Percentiles rank a stretch among this genome's conserved stretches.
phyloP scores from a whole-genome alignment of 176 grass and related monocot species.

The Oryza australiensis region DNA sequence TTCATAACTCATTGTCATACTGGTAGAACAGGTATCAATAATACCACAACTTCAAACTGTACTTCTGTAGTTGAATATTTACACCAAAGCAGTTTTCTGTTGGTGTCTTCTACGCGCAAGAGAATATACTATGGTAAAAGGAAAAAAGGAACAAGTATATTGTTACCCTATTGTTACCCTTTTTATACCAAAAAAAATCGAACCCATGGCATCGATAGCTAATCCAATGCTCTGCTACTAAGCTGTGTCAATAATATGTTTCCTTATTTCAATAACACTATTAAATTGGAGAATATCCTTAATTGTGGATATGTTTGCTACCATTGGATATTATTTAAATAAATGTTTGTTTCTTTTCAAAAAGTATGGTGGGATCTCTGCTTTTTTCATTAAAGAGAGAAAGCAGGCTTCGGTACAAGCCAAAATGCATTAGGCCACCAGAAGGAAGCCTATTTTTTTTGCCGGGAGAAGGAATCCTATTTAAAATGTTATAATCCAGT shows the following conservation, averaged over 20 bases:
- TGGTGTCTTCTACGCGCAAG: background rate
- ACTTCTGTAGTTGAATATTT: constrained; percentile 7
- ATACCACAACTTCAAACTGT: background rate
- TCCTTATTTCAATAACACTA: background rate
- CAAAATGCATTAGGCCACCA: background rate
- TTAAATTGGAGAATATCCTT: background rate
- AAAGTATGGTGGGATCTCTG: background rate
- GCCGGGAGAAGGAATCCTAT: background rate
- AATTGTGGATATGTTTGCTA: background rate
- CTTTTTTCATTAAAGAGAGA: background rate
- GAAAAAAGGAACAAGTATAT: too few relatives aligned
- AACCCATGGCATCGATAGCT: background rate
- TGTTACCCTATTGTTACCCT: too few relatives aligned
- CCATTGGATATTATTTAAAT: background rate
- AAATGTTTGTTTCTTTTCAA: background rate
- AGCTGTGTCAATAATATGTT: background rate
- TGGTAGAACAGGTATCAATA: background rate
- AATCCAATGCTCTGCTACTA: background rate
- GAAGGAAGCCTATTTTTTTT: too few relatives aligned
- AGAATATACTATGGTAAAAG: background rate
- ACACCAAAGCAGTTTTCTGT: constrained; percentile 8
- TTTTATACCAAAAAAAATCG: background rate
- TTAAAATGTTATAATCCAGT: background rate
- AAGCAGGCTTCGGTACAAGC: background rate
- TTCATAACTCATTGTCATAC: background rate